phyloP scores from a whole-genome alignment of 768 basidiomycete genomes.

The Phylloporus sp. region DNA sequence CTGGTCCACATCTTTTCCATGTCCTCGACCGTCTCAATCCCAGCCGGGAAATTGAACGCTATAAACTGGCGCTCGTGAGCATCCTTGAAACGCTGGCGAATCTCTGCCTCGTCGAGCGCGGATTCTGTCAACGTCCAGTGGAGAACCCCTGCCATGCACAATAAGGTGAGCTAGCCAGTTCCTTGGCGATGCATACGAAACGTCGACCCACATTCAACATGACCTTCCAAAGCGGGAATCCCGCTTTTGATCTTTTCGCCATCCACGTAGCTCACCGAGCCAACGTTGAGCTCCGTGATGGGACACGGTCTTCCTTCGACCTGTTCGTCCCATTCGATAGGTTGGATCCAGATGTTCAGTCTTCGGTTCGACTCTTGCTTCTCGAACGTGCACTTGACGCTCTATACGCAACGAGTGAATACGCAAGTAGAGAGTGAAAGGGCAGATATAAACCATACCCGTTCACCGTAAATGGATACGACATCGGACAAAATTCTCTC shows the following conservation, averaged over 20 bases:
- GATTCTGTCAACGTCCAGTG: slow-evolving; percentile 52
- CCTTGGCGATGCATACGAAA: background rate
- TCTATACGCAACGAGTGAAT: slow-evolving; percentile 33
- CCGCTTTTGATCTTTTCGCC: slow-evolving; percentile 36
- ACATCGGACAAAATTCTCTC: slow-evolving; percentile 63
- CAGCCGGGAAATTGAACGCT: slow-evolving; percentile 46
- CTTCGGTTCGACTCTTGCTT: slow-evolving; percentile 39
- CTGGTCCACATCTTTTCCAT: slow-evolving; percentile 31
- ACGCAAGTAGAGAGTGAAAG: background rate
- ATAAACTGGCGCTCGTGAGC: slow-evolving; percentile 43
- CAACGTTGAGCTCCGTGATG: slow-evolving; percentile 57
- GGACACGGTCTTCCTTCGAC: slow-evolving; percentile 35
- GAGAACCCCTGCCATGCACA: slow-evolving; percentile 47
- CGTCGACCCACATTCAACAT: slow-evolving; percentile 16
- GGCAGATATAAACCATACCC: slow-evolving; percentile 44
- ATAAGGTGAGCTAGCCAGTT: slow-evolving; percentile 1
- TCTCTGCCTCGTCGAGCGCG: slow-evolving; percentile 26
- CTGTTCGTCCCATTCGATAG: slow-evolving; percentile 41
- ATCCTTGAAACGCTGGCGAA: slow-evolving; percentile 33
- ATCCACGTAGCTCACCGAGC: slow-evolving; percentile 41
- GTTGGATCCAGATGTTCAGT: slow-evolving; percentile 67
- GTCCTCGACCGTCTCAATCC: slow-evolving; percentile 30
- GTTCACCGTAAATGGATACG: slow-evolving; percentile 52
- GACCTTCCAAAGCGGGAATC: slow-evolving; percentile 25
- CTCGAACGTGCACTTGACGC: slow-evolving; percentile 58